Evolutionary conservation across 2,329 filamentous ascomycete genomes (phyloP).

Genomic region (Microcyclospora tardicrescens): DNA sequence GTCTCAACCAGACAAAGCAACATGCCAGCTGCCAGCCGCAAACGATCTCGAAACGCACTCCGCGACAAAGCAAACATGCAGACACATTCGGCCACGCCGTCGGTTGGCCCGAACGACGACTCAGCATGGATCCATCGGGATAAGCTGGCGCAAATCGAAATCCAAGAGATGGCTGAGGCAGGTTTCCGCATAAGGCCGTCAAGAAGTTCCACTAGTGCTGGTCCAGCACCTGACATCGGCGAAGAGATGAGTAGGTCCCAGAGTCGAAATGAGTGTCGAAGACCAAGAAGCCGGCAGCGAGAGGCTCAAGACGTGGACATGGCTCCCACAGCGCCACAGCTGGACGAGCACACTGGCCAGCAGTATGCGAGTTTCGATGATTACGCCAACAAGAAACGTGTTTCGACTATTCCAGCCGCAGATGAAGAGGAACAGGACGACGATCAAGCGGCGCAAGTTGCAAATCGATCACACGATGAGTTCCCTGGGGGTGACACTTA

Average conservation of each 20-base stretch:
- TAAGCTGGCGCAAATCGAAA: slow-evolving; percentile 72
- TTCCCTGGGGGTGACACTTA: slow-evolving; percentile 9
- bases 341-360: slow-evolving; percentile 9
- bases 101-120: slow-evolving; percentile 31
- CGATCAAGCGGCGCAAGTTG: slow-evolving; percentile 25
- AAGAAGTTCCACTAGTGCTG: slow-evolving; percentile 36
- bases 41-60: slow-evolving; percentile 16
- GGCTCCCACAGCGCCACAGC: no score
- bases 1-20: slow-evolving; percentile 12
- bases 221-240: slow-evolving; percentile 12
- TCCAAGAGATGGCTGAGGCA: slow-evolving; percentile 63
- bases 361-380: slow-evolving; percentile 9
- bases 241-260: slow-evolving; percentile 11
- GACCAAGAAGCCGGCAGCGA: slow-evolving; percentile 12
- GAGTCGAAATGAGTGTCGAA: slow-evolving; percentile 15
- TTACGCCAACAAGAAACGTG: slow-evolving; percentile 7
- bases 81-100: not conserved
- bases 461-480: slow-evolving; percentile 21
- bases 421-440: slow-evolving; percentile 32
- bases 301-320: slow-evolving; percentile 8
- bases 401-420: slow-evolving; percentile 22
- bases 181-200: slow-evolving; percentile 49
- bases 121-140: slow-evolving; percentile 79
- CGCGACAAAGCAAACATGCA: slow-evolving; percentile 6
- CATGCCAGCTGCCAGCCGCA: slow-evolving; percentile 11